phyloP scores from a whole-genome alignment of 2,329 filamentous ascomycete genomes.

The Fusarium falciforme region DNA sequence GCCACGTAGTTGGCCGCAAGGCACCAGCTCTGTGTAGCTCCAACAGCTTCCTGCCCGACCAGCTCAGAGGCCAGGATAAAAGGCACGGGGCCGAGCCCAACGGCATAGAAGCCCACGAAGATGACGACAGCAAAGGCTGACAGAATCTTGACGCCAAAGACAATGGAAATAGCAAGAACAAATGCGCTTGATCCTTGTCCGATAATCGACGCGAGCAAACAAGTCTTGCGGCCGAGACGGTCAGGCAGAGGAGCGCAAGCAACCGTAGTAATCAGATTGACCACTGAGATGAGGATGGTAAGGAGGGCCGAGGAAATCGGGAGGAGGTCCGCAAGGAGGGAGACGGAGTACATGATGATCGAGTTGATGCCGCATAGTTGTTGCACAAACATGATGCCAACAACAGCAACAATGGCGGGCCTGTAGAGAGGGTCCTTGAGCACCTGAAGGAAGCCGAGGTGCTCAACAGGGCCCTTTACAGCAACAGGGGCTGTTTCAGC shows the following conservation, averaged over 20 bases:
- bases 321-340: conserved; percentile 83
- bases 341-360: conserved; percentile 98
- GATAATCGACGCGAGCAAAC: conserved; percentile 82
- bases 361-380: conserved; percentile 96
- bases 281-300: conserved; percentile 85
- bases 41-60: conserved; percentile 89
- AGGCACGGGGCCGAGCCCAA: conserved; percentile 92
- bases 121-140: conserved; percentile 84
- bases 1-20: conserved; percentile 89
- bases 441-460: conserved; percentile 73
- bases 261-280: conserved; percentile 87
- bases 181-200: conserved; percentile 87
- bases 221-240: conserved; percentile 86
- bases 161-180: conserved; percentile 83
- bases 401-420: conserved; percentile 82
- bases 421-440: conserved; percentile 75
- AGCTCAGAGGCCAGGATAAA: conserved; percentile 95
- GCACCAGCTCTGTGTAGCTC: conserved; percentile 89
- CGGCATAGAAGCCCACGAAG: conserved; percentile 90
- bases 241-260: conserved; percentile 88
- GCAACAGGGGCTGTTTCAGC: conserved; percentile 32
- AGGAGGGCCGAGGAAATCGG: conserved; percentile 84
- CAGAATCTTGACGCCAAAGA: conserved; percentile 76
- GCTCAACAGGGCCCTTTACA: conserved; percentile 40
- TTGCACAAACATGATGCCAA: conserved; percentile 92